phyloP scores from a whole-genome alignment of 768 basidiomycete species.

The Leucogyrophana mollusca region DNA sequence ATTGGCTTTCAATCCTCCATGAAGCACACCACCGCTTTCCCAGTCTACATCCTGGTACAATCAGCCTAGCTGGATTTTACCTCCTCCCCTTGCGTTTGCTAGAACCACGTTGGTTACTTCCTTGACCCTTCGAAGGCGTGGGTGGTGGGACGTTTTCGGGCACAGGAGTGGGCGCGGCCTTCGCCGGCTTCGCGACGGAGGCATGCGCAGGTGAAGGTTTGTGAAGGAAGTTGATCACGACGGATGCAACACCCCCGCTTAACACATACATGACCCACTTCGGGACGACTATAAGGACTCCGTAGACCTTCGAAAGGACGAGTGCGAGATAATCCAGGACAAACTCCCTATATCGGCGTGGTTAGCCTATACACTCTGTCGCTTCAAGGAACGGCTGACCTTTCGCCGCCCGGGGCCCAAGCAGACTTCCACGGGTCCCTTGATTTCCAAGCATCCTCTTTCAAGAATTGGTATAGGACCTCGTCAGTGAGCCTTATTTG shows the following conservation, averaged over 20 bases:
- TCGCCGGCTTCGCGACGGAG: slow-evolving; percentile 6
- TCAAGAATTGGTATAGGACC: slow-evolving; percentile 63
- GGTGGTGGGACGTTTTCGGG: slow-evolving; percentile 2
- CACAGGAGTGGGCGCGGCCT: slow-evolving; percentile 2
- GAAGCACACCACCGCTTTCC: too few species aligned
- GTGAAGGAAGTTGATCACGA: slow-evolving; percentile 68
- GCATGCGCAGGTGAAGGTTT: slow-evolving; percentile 13
- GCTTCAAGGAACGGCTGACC: slow-evolving; percentile 39
- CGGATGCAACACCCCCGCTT: slow-evolving; percentile 65
- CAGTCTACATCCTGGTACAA: too few species aligned
- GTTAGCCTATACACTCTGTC: slow-evolving; percentile 10
- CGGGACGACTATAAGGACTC: slow-evolving; percentile 53
- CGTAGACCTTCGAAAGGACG: slow-evolving; percentile 50
- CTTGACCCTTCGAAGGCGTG: slow-evolving; percentile 10
- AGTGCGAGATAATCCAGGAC: slow-evolving; percentile 60
- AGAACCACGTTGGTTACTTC: slow-evolving; percentile 14
- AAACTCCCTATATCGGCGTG: slow-evolving; percentile 51
- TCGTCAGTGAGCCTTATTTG: slow-evolving; percentile 61
- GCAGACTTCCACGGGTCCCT: slow-evolving; percentile 67
- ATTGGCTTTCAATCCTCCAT: too few species aligned
- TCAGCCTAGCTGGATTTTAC: slow-evolving; percentile 1
- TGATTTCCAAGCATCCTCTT: slow-evolving; percentile 57
- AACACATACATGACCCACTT: slow-evolving; percentile 67
- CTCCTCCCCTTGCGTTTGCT: slow-evolving; percentile 29
- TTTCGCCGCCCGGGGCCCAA: slow-evolving; percentile 75